Base-by-base conservation (phyloP, 2,329 filamentous ascomycete species). In the Pleomassaria siparia region DNA sequence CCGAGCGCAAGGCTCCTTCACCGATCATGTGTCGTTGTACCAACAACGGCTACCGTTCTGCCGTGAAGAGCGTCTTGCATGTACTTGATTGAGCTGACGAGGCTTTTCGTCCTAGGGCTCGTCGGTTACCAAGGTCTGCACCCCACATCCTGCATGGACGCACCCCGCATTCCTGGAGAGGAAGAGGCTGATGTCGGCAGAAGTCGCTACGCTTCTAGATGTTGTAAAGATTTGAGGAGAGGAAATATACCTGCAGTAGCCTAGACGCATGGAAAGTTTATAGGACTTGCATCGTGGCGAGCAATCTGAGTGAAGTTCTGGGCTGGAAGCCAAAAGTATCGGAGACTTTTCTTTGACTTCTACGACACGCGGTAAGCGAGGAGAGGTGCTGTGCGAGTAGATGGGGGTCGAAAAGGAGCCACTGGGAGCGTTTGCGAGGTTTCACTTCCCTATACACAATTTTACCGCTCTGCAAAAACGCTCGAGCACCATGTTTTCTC, bases 21-120 rank as follows among this genome's bases (percentile, higher is more conserved):
- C 32, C 16, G n/a, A n/a, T n/a, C n/a, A n/a, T n/a, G n/a, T n/a
- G 32, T 11, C 7, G 35, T 22, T 22, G 35, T 10, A 13, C 3
- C 15, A 6, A 13, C 24, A 40, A 40, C n/a, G 37, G 24, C 22
- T 28, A 28, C 20, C 22, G 4, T 37, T 36, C 30, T 21, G 5
- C 20, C 33, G 10, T 22, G n/a, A 42, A 44, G 22, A 28, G 24
- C n/a, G 18, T 33, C 29, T 43, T 46, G 29, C 22, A 16, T 46
- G n/a, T 41, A 24, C 49, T 59, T 60, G 22, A 62, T 60, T 61
- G 55, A 43, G 58, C 57, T 59, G 41, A 61, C 57, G 58, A 59
- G 40, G 55, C 54, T 46, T 48, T n/a, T 40, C 39, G 46, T 22
- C 37, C 32, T 44, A 44, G 37, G 39, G 49, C 50, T 53, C 37